Conservation (phyloP, 495 filamentous ascomycete species). For the Aspergillus sclerotiicarbonarius region DNA sequence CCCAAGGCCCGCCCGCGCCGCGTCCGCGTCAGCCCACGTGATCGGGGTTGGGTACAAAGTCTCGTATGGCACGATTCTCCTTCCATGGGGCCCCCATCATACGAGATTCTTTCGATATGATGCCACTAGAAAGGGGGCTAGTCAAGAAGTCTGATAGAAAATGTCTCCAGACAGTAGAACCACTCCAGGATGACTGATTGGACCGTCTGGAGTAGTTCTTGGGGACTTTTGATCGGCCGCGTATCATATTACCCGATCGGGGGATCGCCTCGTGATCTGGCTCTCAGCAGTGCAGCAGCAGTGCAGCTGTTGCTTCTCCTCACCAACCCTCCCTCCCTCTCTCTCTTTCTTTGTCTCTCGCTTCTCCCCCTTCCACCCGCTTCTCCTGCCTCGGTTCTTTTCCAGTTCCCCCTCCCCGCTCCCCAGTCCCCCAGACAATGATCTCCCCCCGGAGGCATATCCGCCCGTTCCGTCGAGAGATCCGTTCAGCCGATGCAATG, state of each 20-base stretch:
- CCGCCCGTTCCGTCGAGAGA: neutral
- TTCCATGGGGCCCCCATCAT: too few species aligned
- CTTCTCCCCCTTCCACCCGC: neutral
- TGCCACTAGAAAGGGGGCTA: too few species aligned
- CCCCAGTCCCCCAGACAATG: neutral
- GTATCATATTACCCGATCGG: constrained; percentile 9
- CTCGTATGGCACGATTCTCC: neutral
- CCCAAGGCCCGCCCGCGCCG: constrained; percentile 3
- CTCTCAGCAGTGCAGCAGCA: neutral
- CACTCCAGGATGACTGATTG: too few species aligned
- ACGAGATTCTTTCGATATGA: too few species aligned
- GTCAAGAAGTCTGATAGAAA: too few species aligned
- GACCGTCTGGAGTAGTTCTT: too few species aligned
- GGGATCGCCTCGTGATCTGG: neutral
- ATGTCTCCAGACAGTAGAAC: too few species aligned
- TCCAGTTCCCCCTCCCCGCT: neutral
- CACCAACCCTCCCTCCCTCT: neutral
- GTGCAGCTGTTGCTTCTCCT: neutral
- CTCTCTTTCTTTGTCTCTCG: neutral
- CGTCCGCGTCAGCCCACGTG: constrained; percentile 14
- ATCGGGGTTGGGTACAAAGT: constrained; percentile 7
- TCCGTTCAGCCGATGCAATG: neutral
- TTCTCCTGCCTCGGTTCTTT: neutral
- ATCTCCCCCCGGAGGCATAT: neutral
- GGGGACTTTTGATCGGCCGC: neutral